These are phyloP conservation scores for Stellera chamaejasme DNA, from an alignment of 345 rosid genomes.

Conservation along the genomic window DNA sequence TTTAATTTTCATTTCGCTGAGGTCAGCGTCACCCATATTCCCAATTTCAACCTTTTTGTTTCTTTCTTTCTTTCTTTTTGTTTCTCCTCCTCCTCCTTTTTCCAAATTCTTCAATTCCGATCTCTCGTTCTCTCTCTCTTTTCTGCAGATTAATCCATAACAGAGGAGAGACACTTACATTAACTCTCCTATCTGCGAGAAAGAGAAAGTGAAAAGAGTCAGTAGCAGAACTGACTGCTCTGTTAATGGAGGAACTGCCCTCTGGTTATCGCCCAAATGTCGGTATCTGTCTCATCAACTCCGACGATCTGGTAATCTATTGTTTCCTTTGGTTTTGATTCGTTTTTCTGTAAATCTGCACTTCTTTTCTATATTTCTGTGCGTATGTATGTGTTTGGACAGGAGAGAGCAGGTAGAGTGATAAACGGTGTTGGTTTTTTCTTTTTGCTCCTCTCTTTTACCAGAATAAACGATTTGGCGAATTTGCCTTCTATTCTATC, in stretches of 20 bases:
- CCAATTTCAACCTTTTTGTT: background rate
- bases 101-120: background rate
- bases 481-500: no score
- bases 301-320: constrained; percentile 63
- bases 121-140: constrained; percentile 4
- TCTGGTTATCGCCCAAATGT: constrained; percentile 97
- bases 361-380: background rate
- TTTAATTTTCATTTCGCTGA: background rate
- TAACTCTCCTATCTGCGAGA: constrained; percentile 6
- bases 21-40: constrained; percentile 33
- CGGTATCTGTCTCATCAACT: constrained; percentile 91
- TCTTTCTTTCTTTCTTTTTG: background rate
- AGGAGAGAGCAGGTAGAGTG: background rate
- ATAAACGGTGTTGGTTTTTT: background rate
- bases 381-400: background rate
- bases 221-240: background rate
- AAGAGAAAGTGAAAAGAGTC: background rate
- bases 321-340: background rate
- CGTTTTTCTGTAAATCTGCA: background rate
- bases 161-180: constrained; percentile 5
- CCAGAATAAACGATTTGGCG: background rate
- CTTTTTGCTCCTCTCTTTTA: background rate
- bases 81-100: constrained; percentile 2
- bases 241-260: constrained; percentile 72
- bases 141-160: background rate